A percentile compares a stretch with the other conserved stretches of the same genome.
Conservation (phyloP, 1,139 yeast species). For the Kodamaea anthophila region DNA sequence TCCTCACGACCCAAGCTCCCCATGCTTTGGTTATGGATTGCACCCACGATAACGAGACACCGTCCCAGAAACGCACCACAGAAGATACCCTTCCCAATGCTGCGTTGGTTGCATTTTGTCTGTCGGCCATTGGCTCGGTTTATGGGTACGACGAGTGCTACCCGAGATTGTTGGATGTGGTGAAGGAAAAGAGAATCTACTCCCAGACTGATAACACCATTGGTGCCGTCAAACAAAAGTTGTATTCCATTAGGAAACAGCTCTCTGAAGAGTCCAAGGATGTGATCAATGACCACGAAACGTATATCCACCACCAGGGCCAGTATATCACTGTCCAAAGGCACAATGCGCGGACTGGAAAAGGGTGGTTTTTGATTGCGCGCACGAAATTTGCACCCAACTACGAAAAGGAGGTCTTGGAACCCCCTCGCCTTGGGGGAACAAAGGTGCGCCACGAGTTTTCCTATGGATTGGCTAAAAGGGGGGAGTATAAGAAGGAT, state of each 20-base stretch:
- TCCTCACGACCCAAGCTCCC: slow-evolving; percentile 62
- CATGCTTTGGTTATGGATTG: slow-evolving; percentile 97
- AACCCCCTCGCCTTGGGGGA: slow-evolving; percentile 61
- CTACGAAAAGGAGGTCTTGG: slow-evolving; percentile 36
- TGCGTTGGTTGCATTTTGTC: slow-evolving; percentile 87
- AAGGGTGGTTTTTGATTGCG: slow-evolving; percentile 85
- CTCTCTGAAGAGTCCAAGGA: slow-evolving; percentile 64
- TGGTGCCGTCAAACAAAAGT: slow-evolving; percentile 56
- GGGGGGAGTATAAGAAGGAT: slow-evolving; percentile 43
- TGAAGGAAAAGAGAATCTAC: slow-evolving; percentile 67
- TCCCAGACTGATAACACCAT: slow-evolving; percentile 55
- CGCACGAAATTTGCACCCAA: slow-evolving; percentile 64
- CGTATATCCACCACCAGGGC: slow-evolving; percentile 91
- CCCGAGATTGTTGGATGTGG: slow-evolving; percentile 76
- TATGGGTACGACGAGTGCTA: slow-evolving; percentile 92
- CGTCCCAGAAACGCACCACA: slow-evolving; percentile 81
- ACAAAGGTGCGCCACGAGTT: slow-evolving; percentile 57
- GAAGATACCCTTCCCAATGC: slow-evolving; percentile 95
- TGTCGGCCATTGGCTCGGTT: slow-evolving; percentile 91
- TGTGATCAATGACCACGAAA: slow-evolving; percentile 70
- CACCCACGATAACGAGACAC: slow-evolving; percentile 92
- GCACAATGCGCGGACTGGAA: slow-evolving; percentile 74
- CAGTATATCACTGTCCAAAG: slow-evolving; percentile 90
- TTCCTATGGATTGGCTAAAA: slow-evolving; percentile 49
- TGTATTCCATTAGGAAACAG: slow-evolving; percentile 52